Percentiles rank a stretch among this genome's conserved stretches.
These are phyloP conservation scores for Medicago lupulina DNA, from an alignment of 306 rosid species.

Conservation along the genomic window DNA sequence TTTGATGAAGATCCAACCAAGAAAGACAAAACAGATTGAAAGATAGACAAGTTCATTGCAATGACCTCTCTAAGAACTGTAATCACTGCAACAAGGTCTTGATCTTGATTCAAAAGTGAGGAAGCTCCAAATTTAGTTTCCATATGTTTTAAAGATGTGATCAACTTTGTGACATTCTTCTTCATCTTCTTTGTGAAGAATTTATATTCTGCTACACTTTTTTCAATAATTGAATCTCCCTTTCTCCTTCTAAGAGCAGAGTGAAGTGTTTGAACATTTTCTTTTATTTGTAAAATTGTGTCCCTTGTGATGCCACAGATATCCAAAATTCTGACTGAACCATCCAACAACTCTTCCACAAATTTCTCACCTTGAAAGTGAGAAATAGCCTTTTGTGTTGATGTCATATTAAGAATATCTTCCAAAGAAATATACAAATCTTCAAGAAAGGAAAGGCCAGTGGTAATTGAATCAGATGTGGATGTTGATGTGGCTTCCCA, in stretches of 20 bases:
- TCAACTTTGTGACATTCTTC: slow-evolving; percentile 59
- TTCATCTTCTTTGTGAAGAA: slow-evolving; percentile 59
- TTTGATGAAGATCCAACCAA: slow-evolving; percentile 41
- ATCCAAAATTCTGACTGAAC: slow-evolving; percentile 66
- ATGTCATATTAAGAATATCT: slow-evolving; percentile 63
- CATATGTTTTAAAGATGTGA: slow-evolving; percentile 51
- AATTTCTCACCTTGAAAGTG: slow-evolving; percentile 45
- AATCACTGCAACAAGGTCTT: slow-evolving; percentile 40
- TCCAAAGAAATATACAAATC: slow-evolving; percentile 59
- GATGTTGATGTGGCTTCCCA: slow-evolving; percentile 53
- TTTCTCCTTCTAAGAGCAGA: slow-evolving; percentile 73
- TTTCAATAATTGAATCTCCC: slow-evolving; percentile 56
- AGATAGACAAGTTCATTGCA: slow-evolving; percentile 43
- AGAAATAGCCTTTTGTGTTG: slow-evolving; percentile 60
- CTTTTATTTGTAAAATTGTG: slow-evolving; percentile 53
- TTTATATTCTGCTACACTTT: slow-evolving; percentile 46
- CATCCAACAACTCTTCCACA: slow-evolving; percentile 67
- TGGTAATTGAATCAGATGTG: slow-evolving; percentile 51
- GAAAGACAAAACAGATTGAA: slow-evolving; percentile 54
- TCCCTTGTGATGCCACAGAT: slow-evolving; percentile 66
- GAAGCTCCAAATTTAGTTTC: slow-evolving; percentile 46
- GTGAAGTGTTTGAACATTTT: slow-evolving; percentile 59
- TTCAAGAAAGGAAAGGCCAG: slow-evolving; percentile 52
- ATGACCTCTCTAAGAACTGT: slow-evolving; percentile 51
- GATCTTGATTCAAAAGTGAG: slow-evolving; percentile 43